Evolutionary conservation across 1,139 yeast species (phyloP).

Genomic region (Taphrina wiesneri): DNA sequence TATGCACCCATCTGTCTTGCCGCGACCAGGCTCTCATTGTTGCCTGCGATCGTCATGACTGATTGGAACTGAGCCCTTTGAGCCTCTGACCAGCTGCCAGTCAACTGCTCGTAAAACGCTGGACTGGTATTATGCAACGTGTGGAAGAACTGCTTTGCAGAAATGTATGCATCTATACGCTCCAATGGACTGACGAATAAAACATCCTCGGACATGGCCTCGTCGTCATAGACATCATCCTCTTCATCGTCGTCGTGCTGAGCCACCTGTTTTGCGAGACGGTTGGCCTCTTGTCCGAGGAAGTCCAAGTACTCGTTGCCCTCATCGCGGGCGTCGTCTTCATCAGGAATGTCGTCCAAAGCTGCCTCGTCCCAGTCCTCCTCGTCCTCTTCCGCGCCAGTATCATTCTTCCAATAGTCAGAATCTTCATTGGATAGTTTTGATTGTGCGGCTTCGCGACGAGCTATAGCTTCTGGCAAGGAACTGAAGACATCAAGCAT

Average conservation of each 20-base stretch:
- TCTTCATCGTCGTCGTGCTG: conserved; percentile 41
- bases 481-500: conserved; percentile 56
- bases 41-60: conserved; percentile 24
- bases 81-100: conserved; percentile 13
- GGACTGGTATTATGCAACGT: conserved; percentile 45
- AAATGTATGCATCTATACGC: conserved; percentile 61
- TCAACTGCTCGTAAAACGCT: conserved; percentile 27
- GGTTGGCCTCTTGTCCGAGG: conserved; percentile 42
- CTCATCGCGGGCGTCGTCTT: conserved; percentile 48
- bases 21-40: neutral
- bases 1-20: neutral
- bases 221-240: conserved; percentile 53
- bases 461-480: conserved; percentile 69
- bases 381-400: conserved; percentile 44
- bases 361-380: conserved; percentile 53
- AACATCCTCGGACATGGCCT: conserved; percentile 75
- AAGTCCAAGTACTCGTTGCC: conserved; percentile 45
- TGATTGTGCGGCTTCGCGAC: conserved; percentile 48
- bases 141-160: conserved; percentile 53
- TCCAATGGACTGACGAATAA: conserved; percentile 77
- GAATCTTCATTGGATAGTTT: conserved; percentile 61
- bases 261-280: conserved; percentile 37
- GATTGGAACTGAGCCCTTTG: conserved; percentile 30
- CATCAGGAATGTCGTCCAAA: conserved; percentile 49
- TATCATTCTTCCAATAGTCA: conserved; percentile 47